Base-by-base conservation (phyloP, 2,329 filamentous ascomycete genomes). In the Phyllosticta ampelicida region DNA sequence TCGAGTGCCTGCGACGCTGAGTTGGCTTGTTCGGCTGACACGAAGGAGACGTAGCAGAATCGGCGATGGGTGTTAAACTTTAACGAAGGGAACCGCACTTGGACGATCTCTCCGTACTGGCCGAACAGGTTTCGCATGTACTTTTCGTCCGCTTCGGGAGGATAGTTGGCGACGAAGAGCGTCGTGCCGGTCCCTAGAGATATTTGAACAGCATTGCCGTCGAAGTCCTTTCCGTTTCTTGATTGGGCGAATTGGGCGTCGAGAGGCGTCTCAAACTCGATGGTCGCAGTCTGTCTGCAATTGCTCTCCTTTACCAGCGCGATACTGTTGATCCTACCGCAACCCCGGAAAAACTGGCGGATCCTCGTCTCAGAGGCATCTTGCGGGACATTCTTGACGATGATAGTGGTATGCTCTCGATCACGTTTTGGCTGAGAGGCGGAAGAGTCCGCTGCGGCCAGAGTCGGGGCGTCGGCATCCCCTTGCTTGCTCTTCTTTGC, bases 21-120 rank as follows among this genome's bases (percentile, higher is more conserved):
- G 21, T 66, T 54, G 1, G 71, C 71, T 53, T 68, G 62, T 11
- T 68, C 64, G 11, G 66, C 61, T 16, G 84, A 83, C 53, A 84
- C 80, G 69, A 96, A 96, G n/a, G 95, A 89, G 6, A 96, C 80
- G 71, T 99, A 99, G 75, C 91, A 96, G 75, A 99, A 99, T 21
- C 94, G 86, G 29, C 94, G 88, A 65, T 89, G 86, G 1, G 86
- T 86, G 66, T 96, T 92, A 71, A 81, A 90, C 70, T 95, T 95
- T 55, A 99, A 81, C 59, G 90, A 96, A 1, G 94, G 94, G 74
- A 94, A 94, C 20, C 94, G 86, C 55, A 97, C 80, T 66, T 86
- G 89, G 58, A 95, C 78, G 58, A 99, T 85, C 50, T 92, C 84
- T 50, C 94, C 94, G 66, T 86, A 92, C 60, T 77, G 70, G 51